Evolutionary conservation across 2,329 filamentous ascomycete species (phyloP), one percentile per base, ranked within the genome.

Genomic region (Aureobasidium subglaciale): DNA sequence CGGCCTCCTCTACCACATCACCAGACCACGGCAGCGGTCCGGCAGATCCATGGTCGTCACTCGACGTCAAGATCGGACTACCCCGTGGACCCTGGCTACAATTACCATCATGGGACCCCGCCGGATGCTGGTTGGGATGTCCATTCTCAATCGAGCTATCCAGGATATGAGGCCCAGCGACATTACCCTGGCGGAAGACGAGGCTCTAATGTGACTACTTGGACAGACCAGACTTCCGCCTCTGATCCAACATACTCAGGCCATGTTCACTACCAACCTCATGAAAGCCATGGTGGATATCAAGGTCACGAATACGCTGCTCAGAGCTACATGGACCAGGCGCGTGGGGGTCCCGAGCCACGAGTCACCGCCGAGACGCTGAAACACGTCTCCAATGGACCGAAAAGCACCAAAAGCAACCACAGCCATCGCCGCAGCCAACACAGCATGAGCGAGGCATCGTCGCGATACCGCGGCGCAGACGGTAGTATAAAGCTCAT

Each of bases 401-500:
- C 50, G 4, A 25, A 18, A 32, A 54, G 50, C 29, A 54, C 32
- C 3, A 25, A 35, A 22, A 52, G 48, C 22, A 32, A 20, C 15
- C 48, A 41, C 25, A 40, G 48, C 15, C 34, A 41, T 15, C 48
- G 25, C 16, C 50, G 30, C 9, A 54, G 50, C 29, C 50, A 38
- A 20, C 27, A 34, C 50, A 43, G 50, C 29, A 43, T 54, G 50
- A 54, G 50, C 20, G 50, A 54, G 2, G 24, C 50, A 1, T 54
- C 50, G 6, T 52, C 48, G 11, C n/a, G 48, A 8, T 15, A 52
- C 18, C 50, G 38, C 15, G 37, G 22, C 9, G 27, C 37, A 27
- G 38, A 54, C n/a, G 50, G 50, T 9, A 42, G 37, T 24, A 38
- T 54, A 0, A 54, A 27, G 15, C 37, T 54, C 13, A 42, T 54